These are phyloP conservation scores for Starmera caribaea DNA, from an alignment of 805 yeast genomes.

Conservation along the genomic window DNA sequence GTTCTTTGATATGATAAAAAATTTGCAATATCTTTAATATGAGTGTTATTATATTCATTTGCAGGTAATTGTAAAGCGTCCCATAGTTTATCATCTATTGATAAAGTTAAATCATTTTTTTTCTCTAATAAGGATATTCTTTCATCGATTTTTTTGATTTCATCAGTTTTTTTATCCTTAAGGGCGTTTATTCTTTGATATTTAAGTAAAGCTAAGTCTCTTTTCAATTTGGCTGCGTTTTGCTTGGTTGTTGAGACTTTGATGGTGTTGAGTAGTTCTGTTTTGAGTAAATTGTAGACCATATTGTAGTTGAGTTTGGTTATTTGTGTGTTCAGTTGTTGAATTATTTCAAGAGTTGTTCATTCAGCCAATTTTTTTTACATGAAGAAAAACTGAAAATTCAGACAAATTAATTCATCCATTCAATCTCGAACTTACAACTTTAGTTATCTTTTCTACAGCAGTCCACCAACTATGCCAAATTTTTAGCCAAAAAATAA, in stretches of 20 bases:
- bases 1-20: constrained; percentile 66
- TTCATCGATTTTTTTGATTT: constrained; percentile 11
- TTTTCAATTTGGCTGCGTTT: constrained; percentile 15
- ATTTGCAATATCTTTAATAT: constrained; percentile 47
- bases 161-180: constrained; percentile 11
- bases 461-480: no score
- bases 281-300: constrained; percentile 12
- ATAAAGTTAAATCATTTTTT: constrained; percentile 10
- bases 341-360: not conserved
- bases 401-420: no score
- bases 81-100: constrained; percentile 5
- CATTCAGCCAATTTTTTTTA: no score
- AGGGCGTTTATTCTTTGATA: constrained; percentile 18
- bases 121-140: constrained; percentile 9
- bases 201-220: constrained; percentile 13
- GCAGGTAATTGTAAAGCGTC: constrained; percentile 10
- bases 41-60: constrained; percentile 19
- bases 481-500: no score
- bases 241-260: constrained; percentile 16
- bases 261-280: constrained; percentile 13
- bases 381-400: no score
- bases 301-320: constrained; percentile 3
- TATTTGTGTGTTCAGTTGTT: constrained; percentile 1
- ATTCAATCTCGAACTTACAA: no score
- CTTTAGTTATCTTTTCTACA: no score